Evolutionary conservation across 352 stramenopile genomes (phyloP), one percentile per base, ranked within the genome.

Genomic region (Globisporangium emineosum): DNA sequence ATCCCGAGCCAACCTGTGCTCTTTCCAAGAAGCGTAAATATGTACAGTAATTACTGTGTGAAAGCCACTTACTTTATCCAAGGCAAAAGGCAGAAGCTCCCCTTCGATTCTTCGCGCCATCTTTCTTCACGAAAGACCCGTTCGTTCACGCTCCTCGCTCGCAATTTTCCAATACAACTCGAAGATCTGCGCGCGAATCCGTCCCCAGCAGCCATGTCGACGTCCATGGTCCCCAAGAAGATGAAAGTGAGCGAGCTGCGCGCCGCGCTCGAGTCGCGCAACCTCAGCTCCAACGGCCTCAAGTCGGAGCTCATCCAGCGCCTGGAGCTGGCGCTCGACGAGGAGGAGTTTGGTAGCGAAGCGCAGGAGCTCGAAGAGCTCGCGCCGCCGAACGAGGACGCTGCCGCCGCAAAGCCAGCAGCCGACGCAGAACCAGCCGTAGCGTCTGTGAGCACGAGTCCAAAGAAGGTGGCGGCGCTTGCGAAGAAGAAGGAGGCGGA

Each of bases 201-300:
- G 8, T 15, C 23, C 32, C 40, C 23, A 60, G 58, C 58, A 51
- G 65, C 37, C 32, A 83, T 83, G 65, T 85, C 74, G 57, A 86
- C 70, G 60, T 68, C 73, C n/a, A 89, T 94, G 72, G 86, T 90
- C 67, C 88, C 88, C 23, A 96, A 95, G 80, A 94, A 94, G 77
- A 94, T 96, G 86, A 96, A 95, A 71, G 88, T 96, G 68, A 92
- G 82, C 72, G 88, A 96, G 79, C 76, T 96, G 63, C 85, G 86
- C 63, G 70, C 87, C 60, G 87, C 89, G 69, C 77, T 96, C 33
- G 84, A 93, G 72, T 83, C 83, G 60, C 85, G 88, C 55, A 76
- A 76, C 8, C 69, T 96, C 53, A 94, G 83, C 78, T 92, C 81
- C 37, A 90, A 90, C 60, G 88, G 88, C 0, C 78, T 96, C 60